These are phyloP conservation scores for Metarhizium robertsii DNA, from an alignment of 2,329 filamentous ascomycete genomes.

Conservation along the genomic window DNA sequence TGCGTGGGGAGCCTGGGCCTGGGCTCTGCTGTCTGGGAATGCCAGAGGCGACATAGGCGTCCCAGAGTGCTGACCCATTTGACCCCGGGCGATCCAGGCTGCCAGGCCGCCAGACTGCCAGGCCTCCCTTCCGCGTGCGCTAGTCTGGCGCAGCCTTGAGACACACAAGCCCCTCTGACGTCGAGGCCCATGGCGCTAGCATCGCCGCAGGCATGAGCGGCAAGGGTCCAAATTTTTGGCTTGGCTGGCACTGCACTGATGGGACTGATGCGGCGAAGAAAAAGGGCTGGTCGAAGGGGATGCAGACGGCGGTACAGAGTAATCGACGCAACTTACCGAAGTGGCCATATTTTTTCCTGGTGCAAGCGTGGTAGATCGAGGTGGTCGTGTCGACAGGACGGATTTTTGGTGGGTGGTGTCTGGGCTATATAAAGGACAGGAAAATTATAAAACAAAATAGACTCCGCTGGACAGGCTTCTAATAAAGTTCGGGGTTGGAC, in stretches of 20 bases:
- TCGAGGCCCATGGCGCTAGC: constrained; percentile 15
- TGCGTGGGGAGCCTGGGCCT: background rate
- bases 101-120: background rate
- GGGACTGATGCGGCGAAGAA: background rate
- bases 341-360: constrained; percentile 21
- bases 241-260: background rate
- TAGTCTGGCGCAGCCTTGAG: constrained; percentile 25
- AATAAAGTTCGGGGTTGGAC: too few relatives aligned
- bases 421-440: background rate
- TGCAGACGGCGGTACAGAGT: background rate
- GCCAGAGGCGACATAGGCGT: too few relatives aligned
- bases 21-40: background rate
- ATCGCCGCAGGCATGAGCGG: background rate
- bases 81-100: too few relatives aligned
- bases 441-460: background rate
- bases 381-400: background rate
- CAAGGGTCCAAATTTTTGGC: background rate
- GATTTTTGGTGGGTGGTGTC: background rate
- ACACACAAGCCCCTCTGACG: constrained; percentile 28
- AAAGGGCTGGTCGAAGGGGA: background rate
- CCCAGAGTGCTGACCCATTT: too few relatives aligned
- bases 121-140: constrained; percentile 16
- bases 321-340: constrained; percentile 22
- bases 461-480: background rate
- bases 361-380: background rate